Evolutionary conservation across 139 green algal species (phyloP).

Genomic region (Haematococcus lacustris): DNA sequence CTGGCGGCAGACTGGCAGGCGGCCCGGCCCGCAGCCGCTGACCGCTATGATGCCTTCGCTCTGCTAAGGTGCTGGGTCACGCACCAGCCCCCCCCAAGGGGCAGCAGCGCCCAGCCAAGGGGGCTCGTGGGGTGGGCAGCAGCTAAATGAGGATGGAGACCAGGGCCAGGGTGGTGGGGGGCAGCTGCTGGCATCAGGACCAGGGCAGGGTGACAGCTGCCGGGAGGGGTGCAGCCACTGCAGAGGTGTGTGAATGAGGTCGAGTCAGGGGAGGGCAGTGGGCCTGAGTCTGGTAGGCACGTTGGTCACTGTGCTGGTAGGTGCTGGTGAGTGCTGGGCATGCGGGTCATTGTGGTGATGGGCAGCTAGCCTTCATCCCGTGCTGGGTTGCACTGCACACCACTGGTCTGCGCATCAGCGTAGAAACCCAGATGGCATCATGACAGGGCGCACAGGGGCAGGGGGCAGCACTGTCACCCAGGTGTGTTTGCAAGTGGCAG

Average conservation of each 20-base stretch:
- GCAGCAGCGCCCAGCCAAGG: no score
- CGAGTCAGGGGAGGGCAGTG: background rate
- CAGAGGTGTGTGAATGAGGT: background rate
- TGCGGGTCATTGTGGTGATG: no score
- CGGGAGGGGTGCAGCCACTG: no score
- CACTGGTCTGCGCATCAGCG: background rate
- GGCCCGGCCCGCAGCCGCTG: no score
- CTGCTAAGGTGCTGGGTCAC: no score
- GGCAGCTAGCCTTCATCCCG: no score
- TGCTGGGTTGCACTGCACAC: no score
- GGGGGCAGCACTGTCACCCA: background rate
- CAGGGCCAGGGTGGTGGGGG: background rate
- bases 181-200: background rate
- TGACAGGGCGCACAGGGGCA: background rate
- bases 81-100: no score
- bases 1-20: background rate
- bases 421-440: background rate
- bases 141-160: background rate
- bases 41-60: no score
- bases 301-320: background rate
- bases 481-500: no score
- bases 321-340: background rate
- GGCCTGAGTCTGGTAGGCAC: background rate
- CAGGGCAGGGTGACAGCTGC: no score
- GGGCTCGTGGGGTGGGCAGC: no score